phyloP scores from a whole-genome alignment of 2,329 filamentous ascomycete genomes.

The Aspergillus awamori region DNA sequence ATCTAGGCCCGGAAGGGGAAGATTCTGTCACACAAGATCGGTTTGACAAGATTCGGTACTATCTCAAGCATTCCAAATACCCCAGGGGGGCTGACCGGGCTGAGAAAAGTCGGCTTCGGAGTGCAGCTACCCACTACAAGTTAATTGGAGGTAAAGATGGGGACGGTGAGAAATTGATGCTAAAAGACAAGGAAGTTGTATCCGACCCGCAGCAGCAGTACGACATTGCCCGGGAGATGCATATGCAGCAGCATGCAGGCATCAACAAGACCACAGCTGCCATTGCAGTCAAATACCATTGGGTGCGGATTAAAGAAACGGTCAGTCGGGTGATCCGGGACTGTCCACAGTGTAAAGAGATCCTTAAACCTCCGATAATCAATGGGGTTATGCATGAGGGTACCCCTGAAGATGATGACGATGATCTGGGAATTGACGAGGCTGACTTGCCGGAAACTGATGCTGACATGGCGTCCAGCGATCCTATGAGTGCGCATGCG shows the following conservation, averaged over 20 bases:
- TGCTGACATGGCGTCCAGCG: constrained; percentile 13
- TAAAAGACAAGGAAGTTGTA: constrained; percentile 97
- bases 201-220: constrained; percentile 87
- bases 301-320: constrained; percentile 97
- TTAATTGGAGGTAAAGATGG: constrained; percentile 59
- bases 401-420: constrained; percentile 20
- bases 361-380: constrained; percentile 59
- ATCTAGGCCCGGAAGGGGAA: constrained; percentile 66
- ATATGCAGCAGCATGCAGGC: constrained; percentile 77
- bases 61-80: constrained; percentile 92
- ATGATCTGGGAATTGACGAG: neutral
- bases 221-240: constrained; percentile 78
- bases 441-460: neutral
- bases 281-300: constrained; percentile 93
- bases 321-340: constrained; percentile 93
- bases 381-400: constrained; percentile 34
- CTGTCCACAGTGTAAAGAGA: constrained; percentile 85
- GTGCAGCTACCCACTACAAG: constrained; percentile 93
- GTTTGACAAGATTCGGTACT: constrained; percentile 98
- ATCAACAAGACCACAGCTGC: constrained; percentile 98
- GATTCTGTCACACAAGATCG: constrained; percentile 91
- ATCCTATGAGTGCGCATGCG: constrained; percentile 19
- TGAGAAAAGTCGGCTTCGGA: constrained; percentile 91
- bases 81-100: constrained; percentile 89
- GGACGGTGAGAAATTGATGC: constrained; percentile 75